Conservation (phyloP, 1,284 basidiomycete genomes). For the Naganishia liquefaciens region DNA sequence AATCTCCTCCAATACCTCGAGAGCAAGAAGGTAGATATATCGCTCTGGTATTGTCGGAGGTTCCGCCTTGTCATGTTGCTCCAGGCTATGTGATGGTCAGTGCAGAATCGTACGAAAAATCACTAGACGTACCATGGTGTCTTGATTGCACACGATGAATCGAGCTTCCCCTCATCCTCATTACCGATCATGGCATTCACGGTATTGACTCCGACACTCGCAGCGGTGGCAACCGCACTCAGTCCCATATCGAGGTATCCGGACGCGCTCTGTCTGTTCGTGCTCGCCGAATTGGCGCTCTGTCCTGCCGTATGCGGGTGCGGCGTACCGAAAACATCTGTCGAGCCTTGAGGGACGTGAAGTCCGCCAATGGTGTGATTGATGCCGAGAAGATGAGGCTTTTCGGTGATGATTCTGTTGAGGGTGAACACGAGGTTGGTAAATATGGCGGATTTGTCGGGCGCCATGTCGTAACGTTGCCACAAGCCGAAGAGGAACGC, state of each 20-base stretch:
- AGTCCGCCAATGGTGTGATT: constrained; percentile 76
- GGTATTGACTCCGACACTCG: constrained; percentile 72
- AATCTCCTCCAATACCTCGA: constrained; percentile 83
- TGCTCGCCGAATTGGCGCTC: constrained; percentile 35
- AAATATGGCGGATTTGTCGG: constrained; percentile 68
- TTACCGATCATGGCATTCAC: constrained; percentile 70
- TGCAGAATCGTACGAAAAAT: constrained; percentile 11
- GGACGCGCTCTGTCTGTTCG: constrained; percentile 31
- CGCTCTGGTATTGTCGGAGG: constrained; percentile 86
- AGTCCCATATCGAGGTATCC: constrained; percentile 67
- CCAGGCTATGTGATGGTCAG: constrained; percentile 64
- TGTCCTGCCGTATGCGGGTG: constrained; percentile 19
- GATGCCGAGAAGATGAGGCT: constrained; percentile 76
- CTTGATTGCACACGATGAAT: constrained; percentile 75
- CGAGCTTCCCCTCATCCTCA: constrained; percentile 63
- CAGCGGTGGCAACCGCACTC: constrained; percentile 78
- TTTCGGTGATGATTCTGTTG: constrained; percentile 81
- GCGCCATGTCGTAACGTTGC: constrained; percentile 70
- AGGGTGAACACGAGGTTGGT: constrained; percentile 75
- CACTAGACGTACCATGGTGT: constrained; percentile 67
- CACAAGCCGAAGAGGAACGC: constrained; percentile 77
- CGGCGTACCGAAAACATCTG: constrained; percentile 17
- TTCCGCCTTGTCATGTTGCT: constrained; percentile 94
- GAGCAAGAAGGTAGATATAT: constrained; percentile 85
- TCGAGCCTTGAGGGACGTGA: constrained; percentile 58